These are phyloP conservation scores for Debaryomyces fabryi DNA, from an alignment of 1,139 yeast species.

Conservation along the genomic window DNA sequence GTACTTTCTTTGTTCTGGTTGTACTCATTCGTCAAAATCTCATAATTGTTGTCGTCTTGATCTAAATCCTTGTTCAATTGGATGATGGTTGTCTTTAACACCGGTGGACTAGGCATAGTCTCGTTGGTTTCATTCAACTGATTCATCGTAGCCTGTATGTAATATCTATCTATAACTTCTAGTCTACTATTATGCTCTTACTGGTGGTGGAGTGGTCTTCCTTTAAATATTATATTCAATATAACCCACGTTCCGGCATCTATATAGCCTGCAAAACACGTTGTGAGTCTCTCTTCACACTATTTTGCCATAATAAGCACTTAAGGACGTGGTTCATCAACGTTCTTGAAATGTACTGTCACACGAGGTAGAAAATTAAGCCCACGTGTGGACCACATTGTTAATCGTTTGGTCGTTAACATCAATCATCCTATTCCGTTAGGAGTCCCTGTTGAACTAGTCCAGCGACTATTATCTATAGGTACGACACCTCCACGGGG, in stretches of 20 bases:
- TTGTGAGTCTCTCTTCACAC: not conserved
- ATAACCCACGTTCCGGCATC: slow-evolving; percentile 4
- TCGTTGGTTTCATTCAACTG: not conserved
- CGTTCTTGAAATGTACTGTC: slow-evolving; percentile 4
- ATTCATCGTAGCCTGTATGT: not conserved
- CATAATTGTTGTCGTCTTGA: slow-evolving; percentile 44
- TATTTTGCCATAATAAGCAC: not conserved
- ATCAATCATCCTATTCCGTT: not conserved
- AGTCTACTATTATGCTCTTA: not conserved
- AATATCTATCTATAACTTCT: not conserved
- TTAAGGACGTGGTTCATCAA: not conserved
- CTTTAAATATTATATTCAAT: not conserved
- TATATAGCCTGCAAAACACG: not conserved
- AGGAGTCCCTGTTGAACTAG: not conserved
- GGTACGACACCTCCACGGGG: not conserved
- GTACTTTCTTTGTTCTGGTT: not conserved
- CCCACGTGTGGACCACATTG: slow-evolving; percentile 5
- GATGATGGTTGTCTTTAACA: slow-evolving; percentile 62
- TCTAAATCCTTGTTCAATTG: slow-evolving; percentile 56
- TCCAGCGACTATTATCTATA: not conserved
- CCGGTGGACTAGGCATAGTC: slow-evolving; percentile 58
- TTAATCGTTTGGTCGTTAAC: not conserved
- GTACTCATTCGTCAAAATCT: slow-evolving; percentile 46
- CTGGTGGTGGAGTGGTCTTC: not conserved
- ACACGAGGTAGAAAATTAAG: slow-evolving; percentile 7